Conservation (phyloP, 352 stramenopile species). For the Phytopythium chamaehyphon region DNA sequence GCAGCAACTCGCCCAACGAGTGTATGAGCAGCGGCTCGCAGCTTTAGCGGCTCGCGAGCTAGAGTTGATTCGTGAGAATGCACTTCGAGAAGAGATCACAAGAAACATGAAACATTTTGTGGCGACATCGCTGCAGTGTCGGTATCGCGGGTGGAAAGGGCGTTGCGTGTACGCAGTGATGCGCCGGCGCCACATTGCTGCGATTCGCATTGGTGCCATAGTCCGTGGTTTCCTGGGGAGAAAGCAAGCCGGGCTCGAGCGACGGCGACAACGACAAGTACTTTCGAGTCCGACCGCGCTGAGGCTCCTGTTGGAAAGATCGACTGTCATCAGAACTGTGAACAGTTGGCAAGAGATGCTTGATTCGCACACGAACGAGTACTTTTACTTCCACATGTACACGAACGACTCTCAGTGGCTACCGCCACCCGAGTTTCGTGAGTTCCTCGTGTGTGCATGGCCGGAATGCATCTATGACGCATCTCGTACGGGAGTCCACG, state of each 20-base stretch:
- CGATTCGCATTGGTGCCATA: conserved; percentile 54
- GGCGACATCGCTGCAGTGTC: conserved; percentile 60
- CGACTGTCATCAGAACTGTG: conserved; percentile 53
- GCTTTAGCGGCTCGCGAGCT: conserved; percentile 38
- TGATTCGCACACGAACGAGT: conserved; percentile 79
- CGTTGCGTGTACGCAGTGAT: conserved; percentile 29
- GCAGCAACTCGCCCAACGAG: conserved; percentile 42
- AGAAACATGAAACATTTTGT: conserved; percentile 75
- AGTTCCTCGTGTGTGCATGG: conserved; percentile 68
- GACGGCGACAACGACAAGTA: conserved; percentile 49
- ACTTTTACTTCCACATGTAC: conserved; percentile 83
- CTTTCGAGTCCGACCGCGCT: conserved; percentile 62
- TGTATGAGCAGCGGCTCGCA: conserved; percentile 53
- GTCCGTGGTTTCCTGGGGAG: conserved; percentile 50
- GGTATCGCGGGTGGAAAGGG: conserved; percentile 57
- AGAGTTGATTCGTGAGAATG: conserved; percentile 51
- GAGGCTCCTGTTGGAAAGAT: conserved; percentile 64
- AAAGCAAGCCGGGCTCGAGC: conserved; percentile 34
- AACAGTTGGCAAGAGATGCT: conserved; percentile 75
- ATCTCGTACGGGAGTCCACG: conserved; percentile 47
- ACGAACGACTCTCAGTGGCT: conserved; percentile 79
- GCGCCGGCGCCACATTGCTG: conserved; percentile 34
- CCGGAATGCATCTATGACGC: conserved; percentile 47
- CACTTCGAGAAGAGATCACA: conserved; percentile 64
- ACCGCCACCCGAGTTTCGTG: conserved; percentile 52